These are phyloP conservation scores for Mucor mucedo DNA, from an alignment of 371 early-diverging fungal genomes.

Conservation along the genomic window DNA sequence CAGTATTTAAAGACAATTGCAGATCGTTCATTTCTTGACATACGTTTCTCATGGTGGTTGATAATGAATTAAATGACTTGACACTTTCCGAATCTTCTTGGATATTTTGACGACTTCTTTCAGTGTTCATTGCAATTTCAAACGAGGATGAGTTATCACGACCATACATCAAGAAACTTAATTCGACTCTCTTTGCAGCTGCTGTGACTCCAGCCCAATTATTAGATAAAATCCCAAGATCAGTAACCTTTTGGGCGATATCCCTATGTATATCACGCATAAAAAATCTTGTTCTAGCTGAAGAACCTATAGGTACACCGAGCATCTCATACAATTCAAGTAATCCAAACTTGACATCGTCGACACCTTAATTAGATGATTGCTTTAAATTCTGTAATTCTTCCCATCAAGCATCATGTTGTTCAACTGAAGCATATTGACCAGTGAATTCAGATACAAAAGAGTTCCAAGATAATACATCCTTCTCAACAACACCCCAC, in stretches of 20 bases:
- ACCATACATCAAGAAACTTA: background rate
- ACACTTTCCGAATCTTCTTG: background rate
- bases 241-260: conserved; percentile 5
- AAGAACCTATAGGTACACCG: background rate
- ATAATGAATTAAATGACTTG: background rate
- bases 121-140: background rate
- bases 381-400: conserved; percentile 1
- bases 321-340: conserved; percentile 7
- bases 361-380: background rate
- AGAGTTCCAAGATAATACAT: background rate
- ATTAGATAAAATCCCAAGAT: background rate
- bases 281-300: conserved; percentile 13
- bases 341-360: conserved; percentile 9
- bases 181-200: conserved; percentile 3
- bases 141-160: background rate
- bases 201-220: conserved; percentile 1
- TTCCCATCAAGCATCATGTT: conserved; percentile 18
- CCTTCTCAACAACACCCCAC: background rate
- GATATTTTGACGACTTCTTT: background rate
- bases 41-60: background rate
- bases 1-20: background rate
- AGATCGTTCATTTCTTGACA: background rate
- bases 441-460: conserved; percentile 16
- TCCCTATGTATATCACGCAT: conserved; percentile 11
- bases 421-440: conserved; percentile 26